Evolutionary conservation across 768 basidiomycete species (phyloP).

Genomic region (Boletus patriciae): DNA sequence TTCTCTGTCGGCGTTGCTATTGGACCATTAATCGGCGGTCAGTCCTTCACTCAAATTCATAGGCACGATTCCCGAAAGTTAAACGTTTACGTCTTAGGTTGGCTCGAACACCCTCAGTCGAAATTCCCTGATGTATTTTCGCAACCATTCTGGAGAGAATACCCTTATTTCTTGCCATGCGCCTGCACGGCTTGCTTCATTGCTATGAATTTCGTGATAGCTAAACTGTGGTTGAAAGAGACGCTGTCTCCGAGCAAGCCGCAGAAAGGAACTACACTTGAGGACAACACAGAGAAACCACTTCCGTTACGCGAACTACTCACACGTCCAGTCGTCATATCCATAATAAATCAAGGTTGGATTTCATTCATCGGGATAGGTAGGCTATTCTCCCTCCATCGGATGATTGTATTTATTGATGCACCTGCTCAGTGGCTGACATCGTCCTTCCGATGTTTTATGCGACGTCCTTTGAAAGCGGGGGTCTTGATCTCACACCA

Average conservation of each 20-base stretch:
- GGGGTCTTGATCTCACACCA: neutral
- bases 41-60: neutral
- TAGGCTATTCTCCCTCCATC: neutral
- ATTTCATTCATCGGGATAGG: neutral
- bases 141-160: constrained; percentile 44
- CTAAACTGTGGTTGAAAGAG: constrained; percentile 18
- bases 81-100: neutral
- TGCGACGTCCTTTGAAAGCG: neutral
- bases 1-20: neutral
- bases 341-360: neutral
- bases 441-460: neutral
- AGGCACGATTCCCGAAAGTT: neutral
- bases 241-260: neutral
- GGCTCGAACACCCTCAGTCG: constrained; percentile 38
- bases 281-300: neutral
- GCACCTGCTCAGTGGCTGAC: neutral
- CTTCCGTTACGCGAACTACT: neutral
- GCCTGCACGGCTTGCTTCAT: constrained; percentile 26
- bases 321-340: neutral
- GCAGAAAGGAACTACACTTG: neutral
- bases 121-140: constrained; percentile 47
- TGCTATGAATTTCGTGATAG: constrained; percentile 5
- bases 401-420: neutral
- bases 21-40: neutral
- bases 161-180: constrained; percentile 47